These are phyloP conservation scores for Aspergillus sclerotioniger DNA, from an alignment of 495 filamentous ascomycete species.

Conservation along the genomic window DNA sequence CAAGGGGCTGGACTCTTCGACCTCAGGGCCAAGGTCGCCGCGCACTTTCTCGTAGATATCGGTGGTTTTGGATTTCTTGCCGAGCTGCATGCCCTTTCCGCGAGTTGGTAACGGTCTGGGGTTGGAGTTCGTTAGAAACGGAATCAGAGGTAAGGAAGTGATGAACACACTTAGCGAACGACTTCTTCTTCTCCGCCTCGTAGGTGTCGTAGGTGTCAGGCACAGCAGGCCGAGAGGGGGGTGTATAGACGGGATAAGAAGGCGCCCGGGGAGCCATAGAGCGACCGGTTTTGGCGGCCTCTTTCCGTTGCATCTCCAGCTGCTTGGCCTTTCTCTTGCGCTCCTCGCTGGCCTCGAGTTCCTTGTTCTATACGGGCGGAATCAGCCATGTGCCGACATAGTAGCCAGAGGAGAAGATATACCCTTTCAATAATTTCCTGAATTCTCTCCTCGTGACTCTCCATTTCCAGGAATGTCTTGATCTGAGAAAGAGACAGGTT, in stretches of 20 bases:
- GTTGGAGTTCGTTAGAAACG: slow-evolving; percentile 15
- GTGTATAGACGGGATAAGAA: slow-evolving; percentile 84
- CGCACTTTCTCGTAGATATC: slow-evolving; percentile 97
- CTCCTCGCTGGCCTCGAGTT: slow-evolving; percentile 95
- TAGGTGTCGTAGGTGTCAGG: slow-evolving; percentile 88
- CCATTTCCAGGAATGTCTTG: slow-evolving; percentile 98
- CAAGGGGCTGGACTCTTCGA: slow-evolving; percentile 72
- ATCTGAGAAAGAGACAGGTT: slow-evolving; percentile 93
- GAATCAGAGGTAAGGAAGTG: neutral
- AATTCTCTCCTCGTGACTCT: slow-evolving; percentile 96
- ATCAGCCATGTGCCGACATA: slow-evolving; percentile 18
- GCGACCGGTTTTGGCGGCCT: slow-evolving; percentile 64
- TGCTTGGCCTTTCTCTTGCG: slow-evolving; percentile 98
- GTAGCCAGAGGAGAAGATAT: slow-evolving; percentile 22
- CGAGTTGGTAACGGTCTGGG: slow-evolving; percentile 66
- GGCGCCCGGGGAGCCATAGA: slow-evolving; percentile 64
- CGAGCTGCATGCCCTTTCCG: slow-evolving; percentile 97
- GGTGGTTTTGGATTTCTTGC: slow-evolving; percentile 95
- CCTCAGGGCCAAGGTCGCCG: slow-evolving; percentile 78
- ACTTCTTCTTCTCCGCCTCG: slow-evolving; percentile 94
- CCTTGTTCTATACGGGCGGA: slow-evolving; percentile 72
- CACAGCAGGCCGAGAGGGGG: slow-evolving; percentile 67
- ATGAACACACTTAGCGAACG: slow-evolving; percentile 62
- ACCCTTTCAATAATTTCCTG: slow-evolving; percentile 95
- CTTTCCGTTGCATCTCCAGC: slow-evolving; percentile 95